These are phyloP conservation scores for Pythium inflatum DNA, from an alignment of 352 stramenopile genomes.

Conservation along the genomic window DNA sequence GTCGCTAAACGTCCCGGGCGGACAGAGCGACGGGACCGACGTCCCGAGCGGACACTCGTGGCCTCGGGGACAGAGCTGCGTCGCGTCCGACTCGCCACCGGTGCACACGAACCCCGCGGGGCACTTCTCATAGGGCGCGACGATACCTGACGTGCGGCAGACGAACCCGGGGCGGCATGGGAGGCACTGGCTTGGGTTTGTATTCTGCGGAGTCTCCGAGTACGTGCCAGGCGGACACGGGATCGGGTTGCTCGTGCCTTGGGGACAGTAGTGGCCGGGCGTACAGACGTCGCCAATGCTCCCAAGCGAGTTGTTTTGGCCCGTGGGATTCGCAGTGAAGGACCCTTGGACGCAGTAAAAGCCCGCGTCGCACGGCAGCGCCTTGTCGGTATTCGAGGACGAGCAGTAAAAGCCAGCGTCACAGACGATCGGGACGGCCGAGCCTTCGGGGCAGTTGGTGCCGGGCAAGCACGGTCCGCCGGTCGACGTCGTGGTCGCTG, in stretches of 20 bases:
- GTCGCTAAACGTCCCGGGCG: constrained; percentile 67
- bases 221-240: constrained; percentile 78
- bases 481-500: constrained; percentile 35
- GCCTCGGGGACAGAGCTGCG: constrained; percentile 61
- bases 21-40: constrained; percentile 56
- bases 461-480: constrained; percentile 82
- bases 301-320: constrained; percentile 71
- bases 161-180: constrained; percentile 67
- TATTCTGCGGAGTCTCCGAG: constrained; percentile 70
- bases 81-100: constrained; percentile 57
- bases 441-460: constrained; percentile 88
- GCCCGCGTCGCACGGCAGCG: constrained; percentile 71
- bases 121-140: constrained; percentile 53
- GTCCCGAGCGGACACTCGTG: constrained; percentile 77
- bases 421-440: constrained; percentile 81
- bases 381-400: constrained; percentile 72
- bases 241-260: constrained; percentile 77
- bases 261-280: constrained; percentile 77
- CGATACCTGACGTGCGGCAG: constrained; percentile 59
- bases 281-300: constrained; percentile 76
- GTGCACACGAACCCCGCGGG: constrained; percentile 64
- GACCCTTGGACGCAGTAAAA: constrained; percentile 91
- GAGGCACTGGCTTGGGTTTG: constrained; percentile 59
- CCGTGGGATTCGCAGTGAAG: constrained; percentile 73
- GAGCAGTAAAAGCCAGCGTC: constrained; percentile 79